A percentile compares a stretch with the other conserved stretches of the same genome.
These are phyloP conservation scores for Pinus taeda DNA, from an alignment of 75 land plant species.

Conservation along the genomic window DNA sequence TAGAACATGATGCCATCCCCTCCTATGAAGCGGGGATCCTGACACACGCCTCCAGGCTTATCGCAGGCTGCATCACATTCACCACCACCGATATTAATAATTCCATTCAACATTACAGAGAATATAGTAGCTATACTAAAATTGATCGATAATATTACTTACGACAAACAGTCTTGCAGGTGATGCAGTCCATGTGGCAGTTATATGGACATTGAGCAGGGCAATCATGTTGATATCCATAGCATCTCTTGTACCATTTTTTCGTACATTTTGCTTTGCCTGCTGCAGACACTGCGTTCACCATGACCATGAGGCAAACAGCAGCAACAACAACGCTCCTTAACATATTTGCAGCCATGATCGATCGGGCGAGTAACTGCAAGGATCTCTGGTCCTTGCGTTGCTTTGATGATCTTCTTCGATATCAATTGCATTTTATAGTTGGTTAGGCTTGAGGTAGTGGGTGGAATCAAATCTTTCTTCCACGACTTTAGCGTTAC, in stretches of 20 bases:
- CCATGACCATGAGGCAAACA: neutral
- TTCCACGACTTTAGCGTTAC: too few relatives aligned
- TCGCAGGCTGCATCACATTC: neutral
- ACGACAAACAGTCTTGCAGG: constrained; percentile 6
- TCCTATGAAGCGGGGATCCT: constrained; percentile 32
- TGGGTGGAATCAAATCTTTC: too few relatives aligned
- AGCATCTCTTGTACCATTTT: neutral
- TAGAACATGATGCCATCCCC: constrained; percentile 32
- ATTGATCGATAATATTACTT: neutral
- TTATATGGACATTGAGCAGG: neutral
- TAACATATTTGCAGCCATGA: neutral
- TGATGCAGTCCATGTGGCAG: neutral
- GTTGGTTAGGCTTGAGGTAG: too few relatives aligned
- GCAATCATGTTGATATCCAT: neutral
- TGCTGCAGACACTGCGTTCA: neutral
- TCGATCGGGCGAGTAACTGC: too few relatives aligned
- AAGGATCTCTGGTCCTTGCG: too few relatives aligned
- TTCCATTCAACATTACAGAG: constrained; percentile 10
- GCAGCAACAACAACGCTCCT: neutral
- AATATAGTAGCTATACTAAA: neutral
- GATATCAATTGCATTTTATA: too few relatives aligned
- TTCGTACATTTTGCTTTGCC: neutral
- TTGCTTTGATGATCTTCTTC: too few relatives aligned
- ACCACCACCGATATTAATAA: neutral
- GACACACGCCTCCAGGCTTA: constrained; percentile 25